Base-by-base conservation (phyloP, 1,139 yeast genomes). In the Candida sanyaensis region DNA sequence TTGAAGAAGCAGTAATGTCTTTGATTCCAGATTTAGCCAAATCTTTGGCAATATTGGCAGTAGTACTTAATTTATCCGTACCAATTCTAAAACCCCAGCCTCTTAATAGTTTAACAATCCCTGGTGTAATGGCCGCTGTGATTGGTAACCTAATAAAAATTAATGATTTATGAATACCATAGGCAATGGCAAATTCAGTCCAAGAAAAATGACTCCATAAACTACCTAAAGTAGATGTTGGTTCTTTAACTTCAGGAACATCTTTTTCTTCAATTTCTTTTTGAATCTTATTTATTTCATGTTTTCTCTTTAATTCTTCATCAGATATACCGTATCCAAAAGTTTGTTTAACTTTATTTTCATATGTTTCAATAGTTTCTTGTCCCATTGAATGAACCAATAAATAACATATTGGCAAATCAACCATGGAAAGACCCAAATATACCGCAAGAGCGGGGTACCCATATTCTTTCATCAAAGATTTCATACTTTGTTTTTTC, bases 91-190 rank as follows among this genome's bases (percentile, higher is more conserved):
- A 88, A 1, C 97, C 97, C 91, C 91, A 83, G 28, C 75, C 66
- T 53, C 88, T 80, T 54, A 92, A 75, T 33, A 72, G 62, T 48
- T 68, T 75, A 12, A 90, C 97, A 2, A 90, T 77, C 5, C 83
- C 65, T 1, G 99, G 99, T 0, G 98, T 91, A 17, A 92, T 80
- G 5, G 97, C 96, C 0, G 97, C 97, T 1, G 97, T 86, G 37
- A 91, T 67, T 10, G 99, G 99, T 7, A 93, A 71, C 55, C 99
- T 79, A 39, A 90, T 77, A 55, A 93, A 81, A 10, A 86, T 79
- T 53, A 92, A 75, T 5, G 95, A 82, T 70, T 95, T 93, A 73
- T 93, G 99, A 46, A 93, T 73, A 5, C 97, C 97, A 64, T 93
- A 93, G 0, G 99, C 99, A 54, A 95, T 78, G 17, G 90, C 85